These are phyloP conservation scores for Chlorella sp. DNA, from an alignment of 139 green algal genomes.

Conservation along the genomic window DNA sequence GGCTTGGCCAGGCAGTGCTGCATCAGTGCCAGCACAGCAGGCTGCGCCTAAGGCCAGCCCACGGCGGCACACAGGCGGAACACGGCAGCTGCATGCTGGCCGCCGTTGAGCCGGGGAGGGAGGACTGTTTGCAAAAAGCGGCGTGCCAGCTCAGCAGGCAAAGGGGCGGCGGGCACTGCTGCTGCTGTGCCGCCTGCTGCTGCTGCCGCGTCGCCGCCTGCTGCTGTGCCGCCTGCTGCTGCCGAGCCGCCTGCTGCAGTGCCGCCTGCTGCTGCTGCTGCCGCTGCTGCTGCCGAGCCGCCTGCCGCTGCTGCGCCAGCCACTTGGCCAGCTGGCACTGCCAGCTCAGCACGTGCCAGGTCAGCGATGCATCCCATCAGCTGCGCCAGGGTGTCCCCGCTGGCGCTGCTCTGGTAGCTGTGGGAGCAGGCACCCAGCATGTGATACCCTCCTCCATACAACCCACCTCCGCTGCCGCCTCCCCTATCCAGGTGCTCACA, in stretches of 20 bases:
- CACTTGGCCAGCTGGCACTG: not conserved
- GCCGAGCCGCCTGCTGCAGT: not conserved
- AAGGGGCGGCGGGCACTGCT: not conserved
- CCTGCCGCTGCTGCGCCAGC: no score
- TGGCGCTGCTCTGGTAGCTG: not conserved
- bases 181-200: not conserved
- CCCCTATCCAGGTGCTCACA: not conserved
- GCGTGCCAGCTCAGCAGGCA: not conserved
- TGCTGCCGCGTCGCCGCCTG: not conserved
- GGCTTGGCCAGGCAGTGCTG: not conserved
- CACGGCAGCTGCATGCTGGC: not conserved
- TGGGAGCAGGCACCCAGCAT: not conserved
- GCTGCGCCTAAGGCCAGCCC: not conserved
- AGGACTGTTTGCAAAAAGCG: not conserved
- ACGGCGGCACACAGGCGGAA: not conserved
- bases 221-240: not conserved
- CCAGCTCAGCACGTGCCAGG: not conserved
- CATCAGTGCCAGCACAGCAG: not conserved
- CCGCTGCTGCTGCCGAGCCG: no score
- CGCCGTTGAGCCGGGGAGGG: not conserved
- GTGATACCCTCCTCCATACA: not conserved
- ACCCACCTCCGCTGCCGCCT: not conserved
- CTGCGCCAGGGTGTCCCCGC: not conserved
- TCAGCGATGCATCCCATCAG: not conserved
- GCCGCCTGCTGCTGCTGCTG: no score